Base-by-base conservation (phyloP, 108 stramenopile species). In the Pseudonitzschia pungens region DNA sequence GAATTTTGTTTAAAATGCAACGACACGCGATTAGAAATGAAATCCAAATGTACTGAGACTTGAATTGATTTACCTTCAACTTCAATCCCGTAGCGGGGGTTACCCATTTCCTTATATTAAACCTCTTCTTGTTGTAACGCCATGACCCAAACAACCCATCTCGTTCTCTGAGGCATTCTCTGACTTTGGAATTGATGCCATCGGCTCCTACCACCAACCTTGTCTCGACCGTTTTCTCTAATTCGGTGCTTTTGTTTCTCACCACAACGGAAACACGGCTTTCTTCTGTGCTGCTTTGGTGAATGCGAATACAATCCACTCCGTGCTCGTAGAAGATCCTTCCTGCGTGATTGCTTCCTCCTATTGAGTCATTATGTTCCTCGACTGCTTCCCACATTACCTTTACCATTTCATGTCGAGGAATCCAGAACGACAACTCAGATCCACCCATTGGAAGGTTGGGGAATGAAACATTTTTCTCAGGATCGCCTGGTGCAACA, bases 11-110 rank as follows among this genome's bases (percentile, higher is more conserved):
- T 62, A 43, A 44, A 54, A 55, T 43, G 16, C 21, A 88, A 18
- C 14, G 10, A 2, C 45, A 18, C 45, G 10, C 14, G 75, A 20
- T 85, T 79, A 20, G 88, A 45, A 68, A 80, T 74, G 18, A 88
- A 65, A 36, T 48, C 14, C 14, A 48, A n/a, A n/a, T n/a, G n/a
- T n/a, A n/a, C n/a, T n/a, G n/a, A n/a, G n/a, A n/a, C n/a, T n/a
- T n/a, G n/a, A n/a, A n/a, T n/a, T n/a, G n/a, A n/a, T 12, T 18
- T 18, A 84, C 84, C 77, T 92, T 94, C 70, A 92, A 89, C 21
- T 77, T 71, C 16, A 84, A 51, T 15, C 68, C 69, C 8, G 83
- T 79, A 11, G 85, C 70, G 4, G 88, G 86, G 18, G 80, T 81
- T 15, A 57, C 67, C 63, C 65, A 86, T 56, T 78, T 76, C 67